Base-by-base conservation (phyloP, 2,329 filamentous ascomycete species). In the Penicillium digitatum region DNA sequence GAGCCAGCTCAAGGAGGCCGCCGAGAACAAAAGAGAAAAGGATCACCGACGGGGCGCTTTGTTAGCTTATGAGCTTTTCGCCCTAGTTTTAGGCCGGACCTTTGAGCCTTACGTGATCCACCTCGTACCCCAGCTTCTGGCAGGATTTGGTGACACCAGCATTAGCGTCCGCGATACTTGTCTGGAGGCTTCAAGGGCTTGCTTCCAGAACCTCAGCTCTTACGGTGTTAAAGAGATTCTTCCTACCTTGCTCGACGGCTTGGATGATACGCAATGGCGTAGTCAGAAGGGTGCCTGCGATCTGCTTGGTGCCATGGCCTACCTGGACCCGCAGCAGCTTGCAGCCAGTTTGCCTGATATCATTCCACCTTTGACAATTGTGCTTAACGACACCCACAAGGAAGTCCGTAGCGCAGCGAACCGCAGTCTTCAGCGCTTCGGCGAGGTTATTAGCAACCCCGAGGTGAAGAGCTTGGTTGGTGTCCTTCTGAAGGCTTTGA, bases 281-380 rank as follows among this genome's bases (percentile, higher is more conserved):
- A 97, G 91, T 77, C 97, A 99, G 76, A 96, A 95, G 77, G 94
- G 95, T 64, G 94, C 94, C 51, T 99, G 94, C 69, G 94, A 99
- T 70, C 86, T 96, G 26, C 82, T 99, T 14, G 94, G 94, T 71
- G 94, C 94, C 59, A 99, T 99, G 94, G 95, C 94, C 5, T 99
- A 99, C 71, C 83, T 99, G 31, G 94, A 97, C 71, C 93, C 95
- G 8, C 89, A 96, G 62, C 94, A 99, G 72, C 82, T 99, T 18
- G 91, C 94, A 1, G 82, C 88, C 64, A 97, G 92, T 71, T 78
- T 99, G 66, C 94, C 94, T 2, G 92, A 95, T 54, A 99, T 99
- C 64, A 99, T 99, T 63, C 94, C 95, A 26, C 93, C 95, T 16
- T 81, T 99, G 54, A 97, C 95, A 1, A 86, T 88, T 43, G 94